Conservation (phyloP, 352 stramenopile genomes). For the Phytophthora palmivora region DNA sequence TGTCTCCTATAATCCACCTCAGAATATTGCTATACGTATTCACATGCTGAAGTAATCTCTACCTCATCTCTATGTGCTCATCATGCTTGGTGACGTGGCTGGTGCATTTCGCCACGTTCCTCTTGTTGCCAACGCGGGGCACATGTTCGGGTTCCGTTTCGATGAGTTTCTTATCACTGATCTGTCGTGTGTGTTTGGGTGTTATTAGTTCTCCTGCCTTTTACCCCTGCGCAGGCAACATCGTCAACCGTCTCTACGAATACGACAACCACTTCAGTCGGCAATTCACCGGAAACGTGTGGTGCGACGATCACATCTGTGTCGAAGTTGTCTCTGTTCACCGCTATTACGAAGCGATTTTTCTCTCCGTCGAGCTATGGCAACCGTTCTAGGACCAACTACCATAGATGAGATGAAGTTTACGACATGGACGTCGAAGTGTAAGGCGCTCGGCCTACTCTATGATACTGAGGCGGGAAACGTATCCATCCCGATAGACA, state of each 20-base stretch:
- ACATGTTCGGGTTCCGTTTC: conserved; percentile 33
- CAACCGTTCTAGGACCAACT: conserved; percentile 7
- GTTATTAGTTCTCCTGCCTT: conserved; percentile 31
- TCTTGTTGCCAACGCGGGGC: conserved; percentile 22
- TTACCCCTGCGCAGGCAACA: conserved; percentile 20
- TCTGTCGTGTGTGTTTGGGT: conserved; percentile 25
- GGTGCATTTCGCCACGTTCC: conserved; percentile 40
- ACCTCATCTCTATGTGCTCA: neutral
- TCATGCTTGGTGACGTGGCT: conserved; percentile 39
- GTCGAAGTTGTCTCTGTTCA: conserved; percentile 17
- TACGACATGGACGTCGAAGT: conserved; percentile 10
- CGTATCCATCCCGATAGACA: conserved; percentile 22
- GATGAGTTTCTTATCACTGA: conserved; percentile 28
- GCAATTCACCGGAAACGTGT: conserved; percentile 22
- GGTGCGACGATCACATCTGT: conserved; percentile 38
- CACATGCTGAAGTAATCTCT: conserved; percentile 8
- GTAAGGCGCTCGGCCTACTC: conserved; percentile 15
- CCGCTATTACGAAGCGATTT: conserved; percentile 7
- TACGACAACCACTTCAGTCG: neutral
- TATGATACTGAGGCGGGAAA: conserved; percentile 6
- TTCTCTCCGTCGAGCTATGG: conserved; percentile 25
- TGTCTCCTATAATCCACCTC: conserved; percentile 30
- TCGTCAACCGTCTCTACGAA: conserved; percentile 31
- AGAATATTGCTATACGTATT: conserved; percentile 28
- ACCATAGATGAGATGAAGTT: conserved; percentile 19